Evolutionary conservation across 1,284 basidiomycete genomes (phyloP), one percentile per base, ranked within the genome.

Genomic region (Sporisorium reilianum): DNA sequence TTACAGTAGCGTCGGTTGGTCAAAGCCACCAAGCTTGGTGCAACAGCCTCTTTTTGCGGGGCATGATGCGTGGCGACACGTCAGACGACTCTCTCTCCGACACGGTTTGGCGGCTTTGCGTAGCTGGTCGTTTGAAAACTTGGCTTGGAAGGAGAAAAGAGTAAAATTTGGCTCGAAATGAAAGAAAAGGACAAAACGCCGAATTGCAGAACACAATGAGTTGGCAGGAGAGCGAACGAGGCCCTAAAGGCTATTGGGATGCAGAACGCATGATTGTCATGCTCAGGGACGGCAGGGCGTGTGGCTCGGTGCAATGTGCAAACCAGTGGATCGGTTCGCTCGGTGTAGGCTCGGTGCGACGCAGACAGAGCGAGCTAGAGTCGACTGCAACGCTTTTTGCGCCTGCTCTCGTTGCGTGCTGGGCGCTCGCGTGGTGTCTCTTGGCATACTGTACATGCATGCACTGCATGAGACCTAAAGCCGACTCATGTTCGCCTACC

Each of bases 381-480:
- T n/a, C n/a, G n/a, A 34, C 32, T 34, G 32, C 12, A 34, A 34
- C 3, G 3, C 18, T 16, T n/a, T 6, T 41, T 38, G 36, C 16
- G 36, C n/a, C 9, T 41, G 8, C 9, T n/a, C 38, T 20, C 11
- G 32, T 11, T 38, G 16, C 36, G 18, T 38, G 16, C 16, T n/a
- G 16, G 18, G 2, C 36, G 18, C 14, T 38, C 16, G 36, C 36
- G 2, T 38, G 16, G 36, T n/a, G 16, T n/a, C 38, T 20, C 38
- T 41, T 41, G 38, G 38, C 38, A 41, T n/a, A n/a, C n/a, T n/a
- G n/a, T n/a, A n/a, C n/a, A n/a, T 20, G 38, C n/a, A 41, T 20
- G n/a, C 9, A 14, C 9, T 30, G 28, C 9, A 18, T 12, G 36
- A 38, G 18, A 20, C n/a, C 18, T 10, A 41, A 41, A 41, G n/a